Evolutionary conservation across 2,329 filamentous ascomycete species (phyloP), one percentile per base, ranked within the genome.

Genomic region (Fusarium illudens): DNA sequence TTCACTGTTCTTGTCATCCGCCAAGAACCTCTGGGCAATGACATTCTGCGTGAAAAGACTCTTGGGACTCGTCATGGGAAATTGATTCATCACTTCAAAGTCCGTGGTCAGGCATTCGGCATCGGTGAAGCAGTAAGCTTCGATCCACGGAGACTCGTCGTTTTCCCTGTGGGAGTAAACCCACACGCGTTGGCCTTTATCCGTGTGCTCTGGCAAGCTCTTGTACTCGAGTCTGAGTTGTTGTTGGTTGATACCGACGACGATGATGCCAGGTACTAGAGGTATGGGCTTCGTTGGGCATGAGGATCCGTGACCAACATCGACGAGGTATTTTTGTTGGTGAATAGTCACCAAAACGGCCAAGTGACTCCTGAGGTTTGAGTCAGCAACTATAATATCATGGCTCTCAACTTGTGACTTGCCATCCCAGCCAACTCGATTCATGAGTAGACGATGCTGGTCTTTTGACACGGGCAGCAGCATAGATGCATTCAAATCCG

Each of bases 41-140:
- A 65, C 46, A n/a, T 55, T 58, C 9, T 63, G 51, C 2, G 60
- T 65, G 5, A 65, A 63, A 10, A 65, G 22, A 19, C 55, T 65
- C 34, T 39, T n/a, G 3, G 60, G 59, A 5, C 63, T 63, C 12
- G 37, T 63, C 52, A 59, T 56, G 2, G 51, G 51, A 30, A 55
- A 42, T 2, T 58, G 34, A 30, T 65, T 65, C 55, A 65, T 60
- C 2, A 56, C 30, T 12, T 59, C 46, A 13, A 65, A 60, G 37
- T 65, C 62, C 6, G 52, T 55, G 5, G 55, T 17, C 3, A 65
- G 25, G 17, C 48, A 65, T 25, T 65, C 62, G 2, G 33, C 42
- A 17, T 63, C 59, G 1, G 54, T 56, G 6, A 65, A 63, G 33
- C 55, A 63, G 27, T 65, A 63, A 3, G 13, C 54, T 13, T 58